Conservation (phyloP, 2,329 filamentous ascomycete genomes). For the Immersiporthe knoxdaviesiana region DNA sequence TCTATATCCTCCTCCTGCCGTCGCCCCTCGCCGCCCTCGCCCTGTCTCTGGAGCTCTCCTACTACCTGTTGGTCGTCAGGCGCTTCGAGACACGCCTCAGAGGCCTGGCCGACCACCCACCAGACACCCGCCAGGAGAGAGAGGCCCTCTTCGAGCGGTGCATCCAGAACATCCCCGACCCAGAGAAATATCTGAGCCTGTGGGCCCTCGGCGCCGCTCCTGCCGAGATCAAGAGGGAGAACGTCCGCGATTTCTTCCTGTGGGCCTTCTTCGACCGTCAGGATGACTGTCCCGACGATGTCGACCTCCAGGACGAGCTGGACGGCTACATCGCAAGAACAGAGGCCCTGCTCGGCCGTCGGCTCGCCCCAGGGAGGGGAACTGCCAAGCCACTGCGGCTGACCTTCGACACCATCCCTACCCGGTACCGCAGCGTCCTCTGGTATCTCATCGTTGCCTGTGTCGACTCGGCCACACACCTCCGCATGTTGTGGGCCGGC, state of each 20-base stretch:
- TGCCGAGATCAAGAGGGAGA: slow-evolving; percentile 66
- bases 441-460: slow-evolving; percentile 65
- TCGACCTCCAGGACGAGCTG: slow-evolving; percentile 46
- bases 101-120: slow-evolving; percentile 45
- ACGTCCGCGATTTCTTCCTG: slow-evolving; percentile 66
- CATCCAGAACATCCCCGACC: slow-evolving; percentile 56
- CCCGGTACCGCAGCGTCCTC: slow-evolving; percentile 62
- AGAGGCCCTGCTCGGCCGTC: slow-evolving; percentile 55
- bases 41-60: slow-evolving; percentile 46
- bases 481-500: slow-evolving; percentile 49
- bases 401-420: slow-evolving; percentile 66
- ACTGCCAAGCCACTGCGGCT: slow-evolving; percentile 61
- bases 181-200: slow-evolving; percentile 58
- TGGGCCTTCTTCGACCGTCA: slow-evolving; percentile 67
- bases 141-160: slow-evolving; percentile 60
- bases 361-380: slow-evolving; percentile 58
- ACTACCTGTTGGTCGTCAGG: slow-evolving; percentile 47
- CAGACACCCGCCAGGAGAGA: slow-evolving; percentile 51
- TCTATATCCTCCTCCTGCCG: slow-evolving; percentile 23
- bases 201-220: slow-evolving; percentile 69
- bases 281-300: slow-evolving; percentile 30
- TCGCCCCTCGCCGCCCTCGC: slow-evolving; percentile 35
- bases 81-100: slow-evolving; percentile 47
- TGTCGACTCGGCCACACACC: slow-evolving; percentile 56
- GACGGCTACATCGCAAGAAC: slow-evolving; percentile 53